Evolutionary conservation across 2,329 filamentous ascomycete genomes (phyloP), one percentile per base, ranked within the genome.

Genomic region (Ilyonectria mors-panacis): DNA sequence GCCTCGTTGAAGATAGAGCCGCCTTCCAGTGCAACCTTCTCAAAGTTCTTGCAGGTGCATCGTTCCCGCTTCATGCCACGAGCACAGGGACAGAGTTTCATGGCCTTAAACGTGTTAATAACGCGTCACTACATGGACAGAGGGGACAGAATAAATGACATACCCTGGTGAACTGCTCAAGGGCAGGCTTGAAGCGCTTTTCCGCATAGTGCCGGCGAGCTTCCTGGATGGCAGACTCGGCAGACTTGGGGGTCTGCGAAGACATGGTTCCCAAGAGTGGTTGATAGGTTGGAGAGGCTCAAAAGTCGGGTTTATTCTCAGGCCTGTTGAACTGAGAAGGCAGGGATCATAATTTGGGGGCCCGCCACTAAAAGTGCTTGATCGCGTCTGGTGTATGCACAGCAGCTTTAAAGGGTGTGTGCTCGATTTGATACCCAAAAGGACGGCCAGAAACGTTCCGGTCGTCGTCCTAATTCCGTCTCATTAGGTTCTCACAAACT

Each of bases 1-100:
- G 81, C 82, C 69, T 84, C 82, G 3, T 80, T 73, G 67, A 83
- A 83, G 26, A 84, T 80, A n/a, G 79, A 81, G 12, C 77, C 78
- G 33, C 75, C 74, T 33, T 78, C 73, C 1, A 58, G 61, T 3
- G 77, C 80, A 12, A 80, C 74, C 26, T 75, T 73, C 48, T 81
- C 78, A 47, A 79, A 83, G 63, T 82, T 72, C 66, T 84, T 84
- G 70, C 82, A 84, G 6, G 66, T 69, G 72, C 82, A 83, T 30
- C 80, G 76, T 21, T 79, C 76, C 9, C 82, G 77, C 53, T 76
- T 80, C 45, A 70, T 70, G n/a, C 77, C 77, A 37, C 77, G 74
- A 51, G 70, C 73, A 67, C 81, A 83, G 2, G 76, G 45, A 30
- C 81, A 83, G 5, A 75, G 63, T 30, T 75, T 78, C 79, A 82